Evolutionary conservation across 208 protist species (phyloP).

Genomic region (Wallacemonas sp.): DNA sequence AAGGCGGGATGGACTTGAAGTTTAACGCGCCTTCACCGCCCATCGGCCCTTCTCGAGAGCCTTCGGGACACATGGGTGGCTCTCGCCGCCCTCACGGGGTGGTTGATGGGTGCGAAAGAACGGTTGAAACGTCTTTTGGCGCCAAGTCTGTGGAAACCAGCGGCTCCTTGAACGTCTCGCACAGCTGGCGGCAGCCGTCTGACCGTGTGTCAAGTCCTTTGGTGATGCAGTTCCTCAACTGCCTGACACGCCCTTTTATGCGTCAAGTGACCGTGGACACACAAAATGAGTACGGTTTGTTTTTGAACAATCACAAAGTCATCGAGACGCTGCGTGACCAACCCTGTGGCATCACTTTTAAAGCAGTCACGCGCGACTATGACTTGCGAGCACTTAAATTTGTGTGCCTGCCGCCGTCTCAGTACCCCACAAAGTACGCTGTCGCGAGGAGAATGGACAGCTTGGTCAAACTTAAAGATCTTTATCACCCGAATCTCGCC

Average conservation of each 20-base stretch:
- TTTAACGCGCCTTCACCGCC: too few species aligned
- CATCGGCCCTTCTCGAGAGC: too few species aligned
- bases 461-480: neutral
- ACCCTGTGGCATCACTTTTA: neutral
- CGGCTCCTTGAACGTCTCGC: too few species aligned
- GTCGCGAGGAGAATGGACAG: neutral
- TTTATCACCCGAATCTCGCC: neutral
- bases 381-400: neutral
- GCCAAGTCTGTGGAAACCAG: too few species aligned
- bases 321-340: slow-evolving; percentile 5
- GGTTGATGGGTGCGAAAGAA: too few species aligned
- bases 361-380: neutral
- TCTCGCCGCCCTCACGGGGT: too few species aligned
- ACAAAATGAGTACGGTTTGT: neutral
- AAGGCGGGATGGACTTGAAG: too few species aligned
- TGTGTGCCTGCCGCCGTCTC: neutral
- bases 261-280: neutral
- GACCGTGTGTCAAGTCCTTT: neutral
- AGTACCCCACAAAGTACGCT: too few species aligned
- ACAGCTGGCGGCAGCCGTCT: too few species aligned
- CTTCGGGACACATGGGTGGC: too few species aligned
- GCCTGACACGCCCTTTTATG: neutral
- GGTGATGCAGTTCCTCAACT: too few species aligned
- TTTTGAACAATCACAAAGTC: neutral
- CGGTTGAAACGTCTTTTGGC: too few species aligned